phyloP scores from a whole-genome alignment of 1,284 basidiomycete genomes.

The Sporisorium exsertum region DNA sequence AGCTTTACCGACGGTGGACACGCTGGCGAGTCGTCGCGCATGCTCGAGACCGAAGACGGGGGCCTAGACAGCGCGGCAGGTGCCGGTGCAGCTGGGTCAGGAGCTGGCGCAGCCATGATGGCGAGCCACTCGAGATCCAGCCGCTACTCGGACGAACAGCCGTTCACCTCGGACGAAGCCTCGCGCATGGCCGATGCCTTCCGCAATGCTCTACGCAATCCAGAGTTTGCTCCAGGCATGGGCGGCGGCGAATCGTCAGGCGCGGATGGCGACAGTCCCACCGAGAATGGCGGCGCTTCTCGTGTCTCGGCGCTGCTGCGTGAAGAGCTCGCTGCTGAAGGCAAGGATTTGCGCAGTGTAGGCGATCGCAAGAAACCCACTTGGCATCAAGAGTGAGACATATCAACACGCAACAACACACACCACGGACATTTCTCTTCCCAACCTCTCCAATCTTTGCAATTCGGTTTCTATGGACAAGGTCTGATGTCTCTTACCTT shows the following conservation, averaged over 20 bases:
- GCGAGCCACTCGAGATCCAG: slow-evolving; percentile 23
- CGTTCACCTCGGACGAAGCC: slow-evolving; percentile 59
- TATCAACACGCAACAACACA: neutral
- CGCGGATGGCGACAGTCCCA: slow-evolving; percentile 41
- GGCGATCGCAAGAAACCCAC: slow-evolving; percentile 55
- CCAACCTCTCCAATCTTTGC: neutral
- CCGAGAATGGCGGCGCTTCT: slow-evolving; percentile 20
- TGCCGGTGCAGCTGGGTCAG: slow-evolving; percentile 19
- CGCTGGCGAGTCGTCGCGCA: slow-evolving; percentile 40
- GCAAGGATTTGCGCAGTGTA: slow-evolving; percentile 49
- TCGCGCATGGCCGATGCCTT: slow-evolving; percentile 60
- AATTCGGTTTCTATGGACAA: neutral
- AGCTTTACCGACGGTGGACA: slow-evolving; percentile 23
- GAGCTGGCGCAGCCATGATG: slow-evolving; percentile 27
- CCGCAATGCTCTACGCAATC: slow-evolving; percentile 54
- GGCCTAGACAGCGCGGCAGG: slow-evolving; percentile 14
- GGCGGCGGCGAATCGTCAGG: slow-evolving; percentile 28
- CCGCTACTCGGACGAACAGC: slow-evolving; percentile 44
- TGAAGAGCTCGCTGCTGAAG: slow-evolving; percentile 56
- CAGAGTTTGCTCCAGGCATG: slow-evolving; percentile 44
- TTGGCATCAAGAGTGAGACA: slow-evolving; percentile 42
- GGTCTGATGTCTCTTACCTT: neutral
- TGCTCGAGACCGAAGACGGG: slow-evolving; percentile 37
- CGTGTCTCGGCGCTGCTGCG: slow-evolving; percentile 37
- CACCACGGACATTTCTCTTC: slow-evolving; percentile 14